Conservation (phyloP, 192 early-diverging fungal genomes). For the Gryganskiella cystojenkinii region DNA sequence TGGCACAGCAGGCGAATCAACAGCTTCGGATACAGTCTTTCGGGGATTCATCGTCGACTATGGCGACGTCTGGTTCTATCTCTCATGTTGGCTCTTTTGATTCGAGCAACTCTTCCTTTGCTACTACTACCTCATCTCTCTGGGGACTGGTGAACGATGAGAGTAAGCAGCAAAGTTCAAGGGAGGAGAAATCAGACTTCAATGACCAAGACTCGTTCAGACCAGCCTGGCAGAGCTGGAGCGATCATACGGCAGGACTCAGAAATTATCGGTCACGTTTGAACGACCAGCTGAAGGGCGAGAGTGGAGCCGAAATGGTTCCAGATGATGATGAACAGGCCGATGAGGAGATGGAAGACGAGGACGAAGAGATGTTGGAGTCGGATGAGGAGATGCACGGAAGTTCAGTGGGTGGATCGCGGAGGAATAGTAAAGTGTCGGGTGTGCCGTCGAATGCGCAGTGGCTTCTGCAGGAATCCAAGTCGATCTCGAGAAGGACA, state of each 20-base stretch:
- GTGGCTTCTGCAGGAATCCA: slow-evolving; percentile 39
- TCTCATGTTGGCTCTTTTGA: background rate
- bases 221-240: slow-evolving; percentile 32
- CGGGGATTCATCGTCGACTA: slow-evolving; percentile 15
- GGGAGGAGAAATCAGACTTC: background rate
- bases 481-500: slow-evolving; percentile 15
- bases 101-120: background rate
- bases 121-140: background rate
- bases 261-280: background rate
- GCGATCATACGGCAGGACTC: background rate
- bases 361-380: slow-evolving; percentile 23
- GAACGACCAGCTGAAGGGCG: background rate
- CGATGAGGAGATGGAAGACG: slow-evolving; percentile 28
- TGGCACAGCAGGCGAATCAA: slow-evolving; percentile 21
- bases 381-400: slow-evolving; percentile 41
- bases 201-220: slow-evolving; percentile 8
- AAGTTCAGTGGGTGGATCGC: background rate
- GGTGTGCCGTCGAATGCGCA: slow-evolving; percentile 1
- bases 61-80: slow-evolving; percentile 20
- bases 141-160: slow-evolving; percentile 29
- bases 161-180: slow-evolving; percentile 2
- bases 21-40: slow-evolving; percentile 10
- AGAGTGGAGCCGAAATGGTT: slow-evolving; percentile 5
- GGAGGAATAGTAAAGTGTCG: slow-evolving; percentile 14
- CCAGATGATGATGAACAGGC: slow-evolving; percentile 31